These are phyloP conservation scores for Thelephora terrestris DNA, from an alignment of 1,284 basidiomycete genomes.

Conservation along the genomic window DNA sequence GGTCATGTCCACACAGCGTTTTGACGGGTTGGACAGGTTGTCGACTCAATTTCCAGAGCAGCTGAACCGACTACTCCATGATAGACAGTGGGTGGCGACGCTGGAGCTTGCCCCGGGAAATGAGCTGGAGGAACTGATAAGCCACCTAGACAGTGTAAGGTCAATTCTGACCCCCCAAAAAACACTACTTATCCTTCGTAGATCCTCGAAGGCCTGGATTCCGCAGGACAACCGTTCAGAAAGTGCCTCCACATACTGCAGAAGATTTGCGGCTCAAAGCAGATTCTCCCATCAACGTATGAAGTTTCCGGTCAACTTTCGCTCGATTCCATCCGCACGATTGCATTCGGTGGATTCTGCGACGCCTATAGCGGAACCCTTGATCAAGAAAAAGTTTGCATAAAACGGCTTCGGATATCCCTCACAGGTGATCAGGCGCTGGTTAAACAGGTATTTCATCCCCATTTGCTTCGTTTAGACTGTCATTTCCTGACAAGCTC, in stretches of 20 bases:
- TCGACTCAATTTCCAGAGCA: no score
- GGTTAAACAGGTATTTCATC: neutral
- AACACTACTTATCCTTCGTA: no score
- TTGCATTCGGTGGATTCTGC: neutral
- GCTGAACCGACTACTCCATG: no score
- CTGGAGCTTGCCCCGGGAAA: no score
- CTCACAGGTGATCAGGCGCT: neutral
- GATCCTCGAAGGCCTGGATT: no score
- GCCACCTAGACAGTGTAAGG: no score
- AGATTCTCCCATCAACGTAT: neutral
- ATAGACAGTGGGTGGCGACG: no score
- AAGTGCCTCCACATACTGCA: neutral
- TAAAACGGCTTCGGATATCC: neutral
- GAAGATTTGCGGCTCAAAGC: neutral
- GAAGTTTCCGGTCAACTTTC: neutral
- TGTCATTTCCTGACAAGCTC: neutral
- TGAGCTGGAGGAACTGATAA: no score
- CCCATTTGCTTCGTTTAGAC: neutral
- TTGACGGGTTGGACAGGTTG: no score
- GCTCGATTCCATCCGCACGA: neutral
- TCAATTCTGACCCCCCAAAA: no score
- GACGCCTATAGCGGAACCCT: neutral
- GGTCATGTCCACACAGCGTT: no score
- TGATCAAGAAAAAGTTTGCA: neutral
- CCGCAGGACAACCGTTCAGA: neutral